These are phyloP conservation scores for Leccinum ochraceum DNA, from an alignment of 768 basidiomycete species.

Conservation along the genomic window DNA sequence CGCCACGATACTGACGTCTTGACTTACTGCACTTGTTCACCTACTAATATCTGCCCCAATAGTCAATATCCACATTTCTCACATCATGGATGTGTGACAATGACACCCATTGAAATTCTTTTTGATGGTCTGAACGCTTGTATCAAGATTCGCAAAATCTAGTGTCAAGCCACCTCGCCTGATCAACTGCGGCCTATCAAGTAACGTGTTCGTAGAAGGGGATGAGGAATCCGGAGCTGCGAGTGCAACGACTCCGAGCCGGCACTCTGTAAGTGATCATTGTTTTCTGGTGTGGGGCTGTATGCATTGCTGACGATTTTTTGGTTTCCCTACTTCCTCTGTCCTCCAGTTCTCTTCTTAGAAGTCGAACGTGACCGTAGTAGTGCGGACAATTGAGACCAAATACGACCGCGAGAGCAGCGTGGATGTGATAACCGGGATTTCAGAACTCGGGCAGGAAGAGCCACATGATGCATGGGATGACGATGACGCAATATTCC, in stretches of 20 bases:
- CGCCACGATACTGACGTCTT: neutral
- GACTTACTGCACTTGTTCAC: neutral
- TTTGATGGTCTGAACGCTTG: slow-evolving; percentile 24
- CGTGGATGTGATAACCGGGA: neutral
- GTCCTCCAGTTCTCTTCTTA: neutral
- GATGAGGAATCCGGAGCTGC: neutral
- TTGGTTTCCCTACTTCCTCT: neutral
- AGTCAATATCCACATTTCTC: neutral
- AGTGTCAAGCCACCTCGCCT: neutral
- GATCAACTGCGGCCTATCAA: slow-evolving; percentile 4
- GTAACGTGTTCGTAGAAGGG: neutral
- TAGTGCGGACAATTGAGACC: slow-evolving; percentile 17
- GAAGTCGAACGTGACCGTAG: slow-evolving; percentile 19
- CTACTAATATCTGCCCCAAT: no score
- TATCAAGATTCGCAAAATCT: slow-evolving; percentile 5
- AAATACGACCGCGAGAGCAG: slow-evolving; percentile 11
- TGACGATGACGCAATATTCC: neutral
- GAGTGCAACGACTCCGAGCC: neutral
- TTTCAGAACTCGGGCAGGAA: neutral
- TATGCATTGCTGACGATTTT: neutral
- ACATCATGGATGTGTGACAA: neutral
- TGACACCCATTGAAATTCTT: no score
- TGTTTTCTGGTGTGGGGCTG: neutral
- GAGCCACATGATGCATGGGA: neutral
- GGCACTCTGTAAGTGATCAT: slow-evolving; percentile 5